phyloP scores from a whole-genome alignment of 495 filamentous ascomycete species.

The Neurospora sp. region DNA sequence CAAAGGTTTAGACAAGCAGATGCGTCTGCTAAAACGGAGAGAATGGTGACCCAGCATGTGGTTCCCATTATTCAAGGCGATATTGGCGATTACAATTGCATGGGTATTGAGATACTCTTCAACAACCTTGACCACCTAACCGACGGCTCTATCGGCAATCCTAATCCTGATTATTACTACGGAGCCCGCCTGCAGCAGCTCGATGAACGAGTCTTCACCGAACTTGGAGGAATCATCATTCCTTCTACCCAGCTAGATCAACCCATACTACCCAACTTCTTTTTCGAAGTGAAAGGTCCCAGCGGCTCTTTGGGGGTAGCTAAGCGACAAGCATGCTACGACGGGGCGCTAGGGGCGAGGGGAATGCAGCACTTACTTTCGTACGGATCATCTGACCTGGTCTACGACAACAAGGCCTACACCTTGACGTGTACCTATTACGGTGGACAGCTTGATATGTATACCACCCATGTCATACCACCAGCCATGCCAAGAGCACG shows the following conservation, averaged over 20 bases:
- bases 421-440: background rate
- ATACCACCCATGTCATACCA: background rate
- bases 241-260: too few species aligned
- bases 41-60: too few species aligned
- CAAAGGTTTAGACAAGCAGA: too few species aligned
- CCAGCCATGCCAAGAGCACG: background rate
- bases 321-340: background rate
- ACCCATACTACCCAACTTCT: background rate
- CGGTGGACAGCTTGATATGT: background rate
- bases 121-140: background rate
- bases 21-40: too few species aligned
- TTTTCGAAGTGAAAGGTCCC: background rate
- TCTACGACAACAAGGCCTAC: background rate
- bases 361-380: background rate
- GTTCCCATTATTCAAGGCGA: background rate
- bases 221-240: background rate
- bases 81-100: background rate
- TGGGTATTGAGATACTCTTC: background rate
- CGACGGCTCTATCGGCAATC: background rate
- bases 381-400: background rate
- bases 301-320: accelerated
- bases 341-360: background rate
- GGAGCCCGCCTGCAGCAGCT: background rate
- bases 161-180: background rate
- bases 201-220: background rate